phyloP scores from a whole-genome alignment of 306 rosid genomes.

The Casuarina cunninghamiana region DNA sequence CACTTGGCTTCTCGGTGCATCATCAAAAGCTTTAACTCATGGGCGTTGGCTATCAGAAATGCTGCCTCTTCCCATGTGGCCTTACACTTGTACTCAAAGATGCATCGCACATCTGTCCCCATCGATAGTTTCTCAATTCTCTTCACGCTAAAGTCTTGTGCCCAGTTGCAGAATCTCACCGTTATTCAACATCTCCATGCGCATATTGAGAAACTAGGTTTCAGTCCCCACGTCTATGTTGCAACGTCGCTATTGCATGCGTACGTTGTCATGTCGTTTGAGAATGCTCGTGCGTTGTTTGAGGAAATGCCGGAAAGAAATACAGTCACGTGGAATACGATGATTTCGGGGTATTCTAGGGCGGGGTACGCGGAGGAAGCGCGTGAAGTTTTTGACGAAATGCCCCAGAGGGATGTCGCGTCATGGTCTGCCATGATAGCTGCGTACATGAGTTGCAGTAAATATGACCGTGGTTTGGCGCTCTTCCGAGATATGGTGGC shows the following conservation, averaged over 20 bases:
- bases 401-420: conserved; percentile 41
- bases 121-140: conserved; percentile 50
- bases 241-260: conserved; percentile 45
- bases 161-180: conserved; percentile 31
- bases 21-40: conserved; percentile 38
- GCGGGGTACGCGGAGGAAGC: conserved; percentile 38
- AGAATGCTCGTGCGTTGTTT: conserved; percentile 47
- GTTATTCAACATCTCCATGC: conserved; percentile 52
- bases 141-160: conserved; percentile 54
- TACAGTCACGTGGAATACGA: conserved; percentile 58
- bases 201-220: conserved; percentile 61
- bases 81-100: conserved; percentile 34
- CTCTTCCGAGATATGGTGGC: conserved; percentile 55
- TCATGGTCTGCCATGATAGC: conserved; percentile 64
- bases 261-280: conserved; percentile 27
- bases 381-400: conserved; percentile 39
- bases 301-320: conserved; percentile 60
- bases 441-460: conserved; percentile 34
- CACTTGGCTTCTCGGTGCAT: conserved; percentile 3
- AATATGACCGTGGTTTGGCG: conserved; percentile 28
- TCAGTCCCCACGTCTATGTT: conserved; percentile 41
- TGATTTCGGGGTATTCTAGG: conserved; percentile 56
- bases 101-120: conserved; percentile 44
- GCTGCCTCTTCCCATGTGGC: conserved; percentile 49
- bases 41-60: conserved; percentile 52